Evolutionary conservation across 345 rosid species (phyloP), one percentile per base, ranked within the genome.

Genomic region (Barbarea vulgaris): DNA sequence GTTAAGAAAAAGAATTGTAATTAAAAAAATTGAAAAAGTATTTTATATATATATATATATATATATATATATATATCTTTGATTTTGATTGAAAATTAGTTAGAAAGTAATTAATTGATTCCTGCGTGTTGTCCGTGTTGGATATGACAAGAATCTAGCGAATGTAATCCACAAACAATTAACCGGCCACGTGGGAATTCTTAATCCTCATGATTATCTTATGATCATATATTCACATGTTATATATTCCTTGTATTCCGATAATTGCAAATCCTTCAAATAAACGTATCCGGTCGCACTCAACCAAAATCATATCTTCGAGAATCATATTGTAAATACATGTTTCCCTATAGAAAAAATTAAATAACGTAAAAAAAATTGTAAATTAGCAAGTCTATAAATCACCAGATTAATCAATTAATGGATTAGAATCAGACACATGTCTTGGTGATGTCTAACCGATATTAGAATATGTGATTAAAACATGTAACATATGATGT

Each of bases 81-180:
- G 15, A 72, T 7, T 28, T 42, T 41, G 24, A 39, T 19, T 42
- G 41, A 31, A 67, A 53, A 6, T 47, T 61, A 42, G 65, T 39
- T 55, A 47, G 76, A 63, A 64, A 77, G 58, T 71, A 77, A 57
- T 46, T 46, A 64, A 55, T 48, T 58, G 77, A 65, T 65, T 58
- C 61, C 30, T 64, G 73, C 72, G 72, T 71, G 68, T 56, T 77
- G 81, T 65, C 73, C 57, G 67, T 77, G 80, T 46, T 63, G 77
- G 77, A 72, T 58, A 58, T 72, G 73, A 77, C 77, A 77, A 71
- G 73, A 65, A 77, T 77, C 80, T 57, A 65, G 30, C 73, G 53
- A 71, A 77, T 72, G 63, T 72, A 37, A 66, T 58, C 81, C 73
- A 77, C 77, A 58, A 39, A 65, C 51, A 31, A 39, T 65, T 55